These are phyloP conservation scores for Penicillium flavigenum DNA, from an alignment of 495 filamentous ascomycete species.

Conservation along the genomic window DNA sequence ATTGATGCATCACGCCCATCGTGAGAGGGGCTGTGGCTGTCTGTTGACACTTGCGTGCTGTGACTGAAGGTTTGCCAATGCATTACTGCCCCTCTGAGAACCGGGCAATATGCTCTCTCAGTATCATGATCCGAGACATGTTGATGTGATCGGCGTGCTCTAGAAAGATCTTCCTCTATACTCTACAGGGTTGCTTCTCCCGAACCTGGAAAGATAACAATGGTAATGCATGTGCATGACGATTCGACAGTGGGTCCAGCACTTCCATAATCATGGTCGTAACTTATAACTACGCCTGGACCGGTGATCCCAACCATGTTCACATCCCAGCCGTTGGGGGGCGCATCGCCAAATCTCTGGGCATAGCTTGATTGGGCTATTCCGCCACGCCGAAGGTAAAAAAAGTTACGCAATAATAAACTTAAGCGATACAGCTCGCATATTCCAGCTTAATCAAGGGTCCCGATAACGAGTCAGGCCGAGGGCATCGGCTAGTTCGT, in stretches of 20 bases:
- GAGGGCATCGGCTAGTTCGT: background rate
- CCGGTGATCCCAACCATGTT: background rate
- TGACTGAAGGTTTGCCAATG: constrained; percentile 6
- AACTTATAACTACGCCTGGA: background rate
- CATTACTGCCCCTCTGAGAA: background rate
- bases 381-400: background rate
- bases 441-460: constrained; percentile 4
- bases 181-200: background rate
- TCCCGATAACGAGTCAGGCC: constrained; percentile 3
- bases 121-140: background rate
- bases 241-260: too few species aligned
- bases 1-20: background rate
- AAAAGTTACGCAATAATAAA: background rate
- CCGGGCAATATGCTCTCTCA: background rate
- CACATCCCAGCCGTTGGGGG: background rate
- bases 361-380: constrained; percentile 1
- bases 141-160: background rate
- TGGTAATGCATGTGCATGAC: too few species aligned
- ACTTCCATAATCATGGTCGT: too few species aligned
- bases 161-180: background rate
- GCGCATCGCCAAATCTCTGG: constrained; percentile 3
- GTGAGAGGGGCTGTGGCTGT: constrained; percentile 5
- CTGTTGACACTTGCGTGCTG: background rate
- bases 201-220: too few species aligned
- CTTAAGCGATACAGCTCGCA: constrained; percentile 3